Base-by-base conservation (phyloP, 2,329 filamentous ascomycete species). In the Fusarium pininemorale region DNA sequence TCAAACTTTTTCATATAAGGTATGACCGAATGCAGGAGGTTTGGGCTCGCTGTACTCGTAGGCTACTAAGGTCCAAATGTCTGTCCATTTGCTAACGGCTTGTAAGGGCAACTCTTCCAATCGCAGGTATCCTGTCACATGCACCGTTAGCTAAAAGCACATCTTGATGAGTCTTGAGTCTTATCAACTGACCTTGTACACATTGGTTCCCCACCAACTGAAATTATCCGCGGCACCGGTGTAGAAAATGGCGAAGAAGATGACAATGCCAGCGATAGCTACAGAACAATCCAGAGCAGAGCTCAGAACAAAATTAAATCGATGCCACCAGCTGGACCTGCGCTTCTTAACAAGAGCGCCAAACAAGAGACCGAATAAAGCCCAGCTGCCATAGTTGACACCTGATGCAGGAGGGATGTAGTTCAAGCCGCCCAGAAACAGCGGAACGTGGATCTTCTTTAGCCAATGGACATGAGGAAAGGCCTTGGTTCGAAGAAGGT, bases 241-340 rank as follows among this genome's bases (percentile, higher is more conserved):
- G 50, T 81, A 82, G 39, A 80, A 79, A 4, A 82, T 53, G 37
- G 79, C 70, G 38, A 82, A 82, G 67, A 82, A 82, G 22, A 81
- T 82, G 18, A 82, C 30, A n/a, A 82, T 78, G 11, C 75, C 78
- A 22, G 78, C 76, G 48, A 82, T 79, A 5, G 79, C 80, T 12
- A 80, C 73, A 2, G 79, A 80, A 28, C 77, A 80, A 48, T 81
- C 80, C 18, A 83, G 55, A 0, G 80, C 80, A 2, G 80, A 76
- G 55, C 77, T 80, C 13, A 82, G 73, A 14, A 82, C 78, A 41
- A 81, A 82, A 37, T 81, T 81, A 39, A 81, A 80, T 28, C 73
- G 58, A 8, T 65, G 74, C 80, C 80, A 82, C 80, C 80, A 82
- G 9, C 66, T 50, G 13, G 69, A 63, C 26, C 67, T 67, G n/a